phyloP scores from a whole-genome alignment of 352 stramenopile genomes.

The Aphanomyces invadans region DNA sequence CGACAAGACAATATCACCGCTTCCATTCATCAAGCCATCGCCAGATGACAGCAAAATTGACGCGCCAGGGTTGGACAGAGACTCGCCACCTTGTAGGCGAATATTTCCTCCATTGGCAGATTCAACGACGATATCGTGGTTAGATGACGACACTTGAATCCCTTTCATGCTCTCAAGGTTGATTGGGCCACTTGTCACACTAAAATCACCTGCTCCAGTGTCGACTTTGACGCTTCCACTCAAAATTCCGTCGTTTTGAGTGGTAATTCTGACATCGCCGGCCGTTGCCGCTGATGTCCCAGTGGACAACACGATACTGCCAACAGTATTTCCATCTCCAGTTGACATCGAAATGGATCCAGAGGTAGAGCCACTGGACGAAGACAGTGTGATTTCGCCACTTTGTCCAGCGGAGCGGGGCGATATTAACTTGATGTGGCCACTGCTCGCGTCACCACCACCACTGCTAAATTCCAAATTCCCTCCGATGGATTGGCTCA shows the following conservation, averaged over 20 bases:
- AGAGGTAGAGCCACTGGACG: not conserved
- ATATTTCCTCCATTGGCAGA: not conserved
- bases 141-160: not conserved
- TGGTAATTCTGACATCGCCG: not conserved
- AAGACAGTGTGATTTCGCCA: not conserved
- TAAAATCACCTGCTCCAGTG: not conserved
- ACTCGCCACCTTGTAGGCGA: not conserved
- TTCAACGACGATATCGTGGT: not conserved
- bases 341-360: too few species aligned
- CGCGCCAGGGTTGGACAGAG: not conserved
- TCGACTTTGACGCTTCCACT: not conserved
- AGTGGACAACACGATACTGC: too few species aligned
- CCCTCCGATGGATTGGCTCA: not conserved
- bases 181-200: not conserved
- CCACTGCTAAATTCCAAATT: not conserved
- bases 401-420: not conserved
- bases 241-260: not conserved
- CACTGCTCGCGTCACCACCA: not conserved
- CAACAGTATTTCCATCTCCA: too few species aligned
- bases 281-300: too few species aligned
- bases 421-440: not conserved
- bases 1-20: not conserved
- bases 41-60: not conserved
- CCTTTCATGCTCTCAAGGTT: not conserved
- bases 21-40: not conserved